These are phyloP conservation scores for Chloroidium sp. DNA, from an alignment of 163 green algal species.

Conservation along the genomic window DNA sequence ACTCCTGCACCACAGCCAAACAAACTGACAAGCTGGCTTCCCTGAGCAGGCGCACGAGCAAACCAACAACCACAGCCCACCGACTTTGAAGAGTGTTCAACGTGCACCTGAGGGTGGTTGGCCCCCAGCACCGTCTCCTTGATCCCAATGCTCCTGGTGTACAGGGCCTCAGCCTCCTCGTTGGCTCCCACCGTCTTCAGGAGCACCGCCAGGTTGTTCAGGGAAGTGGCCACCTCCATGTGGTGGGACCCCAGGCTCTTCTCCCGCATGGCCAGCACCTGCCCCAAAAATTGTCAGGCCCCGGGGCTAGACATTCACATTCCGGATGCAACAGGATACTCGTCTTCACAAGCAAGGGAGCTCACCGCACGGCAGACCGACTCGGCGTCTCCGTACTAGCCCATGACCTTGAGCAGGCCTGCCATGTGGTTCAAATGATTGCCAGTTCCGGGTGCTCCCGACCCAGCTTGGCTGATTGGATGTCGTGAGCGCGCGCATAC, in stretches of 20 bases:
- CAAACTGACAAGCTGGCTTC: too few species aligned
- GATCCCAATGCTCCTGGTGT: constrained; percentile 21
- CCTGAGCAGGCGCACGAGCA: too few species aligned
- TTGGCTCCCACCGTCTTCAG: constrained; percentile 16
- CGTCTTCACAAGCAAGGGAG: not conserved
- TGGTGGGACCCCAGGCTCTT: constrained; percentile 23
- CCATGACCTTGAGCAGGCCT: constrained; percentile 21
- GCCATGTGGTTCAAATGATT: constrained; percentile 22
- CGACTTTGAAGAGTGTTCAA: not conserved
- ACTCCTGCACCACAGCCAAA: constrained; percentile 9
- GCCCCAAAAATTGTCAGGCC: not conserved
- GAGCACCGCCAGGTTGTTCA: constrained; percentile 33
- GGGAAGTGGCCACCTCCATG: constrained; percentile 17
- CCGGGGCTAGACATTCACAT: too few species aligned
- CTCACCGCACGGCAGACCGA: constrained; percentile 17
- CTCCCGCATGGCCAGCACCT: constrained; percentile 30
- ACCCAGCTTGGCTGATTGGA: constrained; percentile 19
- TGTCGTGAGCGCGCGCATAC: constrained; percentile 22
- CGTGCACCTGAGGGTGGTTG: constrained; percentile 22
- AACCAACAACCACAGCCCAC: too few species aligned
- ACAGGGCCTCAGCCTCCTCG: constrained; percentile 22
- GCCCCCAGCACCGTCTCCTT: constrained; percentile 22
- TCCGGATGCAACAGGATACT: not conserved
- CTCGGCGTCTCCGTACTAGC: constrained; percentile 20
- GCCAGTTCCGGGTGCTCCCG: constrained; percentile 20